Evolutionary conservation across 257 asterid species (phyloP).

Genomic region (Solanum clarkiae): DNA sequence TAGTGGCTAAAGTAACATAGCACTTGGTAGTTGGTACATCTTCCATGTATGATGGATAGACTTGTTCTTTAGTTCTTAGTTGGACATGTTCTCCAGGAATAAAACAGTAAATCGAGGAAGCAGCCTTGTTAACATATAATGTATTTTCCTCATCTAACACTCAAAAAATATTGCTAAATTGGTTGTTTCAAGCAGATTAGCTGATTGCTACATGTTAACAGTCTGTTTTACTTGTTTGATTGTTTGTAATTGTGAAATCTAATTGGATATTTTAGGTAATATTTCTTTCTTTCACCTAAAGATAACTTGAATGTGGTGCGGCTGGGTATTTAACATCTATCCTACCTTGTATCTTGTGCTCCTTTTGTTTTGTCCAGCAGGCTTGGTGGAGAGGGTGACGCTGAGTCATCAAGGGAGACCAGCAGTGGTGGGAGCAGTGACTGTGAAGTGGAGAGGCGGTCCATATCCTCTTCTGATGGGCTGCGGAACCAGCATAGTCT

Average conservation of each 20-base stretch:
- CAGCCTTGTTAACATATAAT: background rate
- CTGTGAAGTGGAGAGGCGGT: slow-evolving; percentile 21
- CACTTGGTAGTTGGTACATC: background rate
- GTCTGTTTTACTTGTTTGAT: background rate
- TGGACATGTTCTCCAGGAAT: background rate
- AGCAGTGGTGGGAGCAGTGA: slow-evolving; percentile 33
- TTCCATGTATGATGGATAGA: background rate
- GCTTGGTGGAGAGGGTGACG: slow-evolving; percentile 20
- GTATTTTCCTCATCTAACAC: background rate
- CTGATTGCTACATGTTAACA: background rate
- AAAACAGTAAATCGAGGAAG: background rate
- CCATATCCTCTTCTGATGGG: slow-evolving; percentile 18
- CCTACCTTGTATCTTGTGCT: background rate
- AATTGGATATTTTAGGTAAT: background rate
- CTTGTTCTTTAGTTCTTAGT: background rate
- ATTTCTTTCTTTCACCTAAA: background rate
- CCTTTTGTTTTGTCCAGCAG: slow-evolving; percentile 13
- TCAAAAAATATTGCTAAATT: background rate
- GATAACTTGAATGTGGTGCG: background rate
- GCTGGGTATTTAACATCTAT: background rate
- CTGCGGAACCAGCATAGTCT: slow-evolving; percentile 6
- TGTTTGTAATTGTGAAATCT: background rate
- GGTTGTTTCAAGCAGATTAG: background rate
- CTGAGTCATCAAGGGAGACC: slow-evolving; percentile 31
- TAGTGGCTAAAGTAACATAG: background rate